Evolutionary conservation across 495 filamentous ascomycete species (phyloP), one percentile per base, ranked within the genome.

Genomic region (Tuber borchii): DNA sequence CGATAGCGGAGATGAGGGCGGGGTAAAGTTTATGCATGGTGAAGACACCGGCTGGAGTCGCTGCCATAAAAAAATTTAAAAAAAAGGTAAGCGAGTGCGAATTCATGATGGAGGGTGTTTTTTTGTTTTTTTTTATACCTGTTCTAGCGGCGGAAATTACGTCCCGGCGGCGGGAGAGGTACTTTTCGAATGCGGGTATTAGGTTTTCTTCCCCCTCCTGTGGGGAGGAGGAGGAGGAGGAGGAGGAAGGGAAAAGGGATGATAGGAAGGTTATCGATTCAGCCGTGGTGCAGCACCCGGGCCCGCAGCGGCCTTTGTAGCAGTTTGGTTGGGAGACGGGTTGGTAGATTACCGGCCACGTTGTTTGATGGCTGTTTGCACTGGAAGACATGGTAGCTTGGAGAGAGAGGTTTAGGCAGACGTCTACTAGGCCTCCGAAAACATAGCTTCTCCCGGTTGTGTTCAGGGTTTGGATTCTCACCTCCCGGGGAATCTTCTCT

Each of bases 321-420:
- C 68, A 78, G 2, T n/a, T 44, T 40, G 69, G 72, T 10, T 76
- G 61, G n/a, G 70, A 68, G 4, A 77, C 75, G 37, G 77, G 74
- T 26, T 78, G 77, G 75, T 45, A 78, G 3, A 78, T 46, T 12
- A 70, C 40, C 14, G 77, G 26, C 40, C 76, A 65, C 14, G 51
- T 14, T 26, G 51, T 14, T 26, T 61, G 51, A 4, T 61, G 51
- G n/a, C 51, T 10, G 10, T 61, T 44, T 14, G 19, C 20, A 8
- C 56, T 68, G 26, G 75, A 10, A 10, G 71, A 34, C n/a, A 77
- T 1, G 2, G 74, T 37, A 14, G 75, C 65, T 69, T 77, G 77
- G 88, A 92, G 80, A 86, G 91, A 1, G 89, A 91, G 84, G 89
- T 92, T 80, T 87, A 91, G 78, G 88, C 92, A 78, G 89, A 91